Evolutionary conservation across 345 rosid species (phyloP).

Genomic region (Lepidium sativum): DNA sequence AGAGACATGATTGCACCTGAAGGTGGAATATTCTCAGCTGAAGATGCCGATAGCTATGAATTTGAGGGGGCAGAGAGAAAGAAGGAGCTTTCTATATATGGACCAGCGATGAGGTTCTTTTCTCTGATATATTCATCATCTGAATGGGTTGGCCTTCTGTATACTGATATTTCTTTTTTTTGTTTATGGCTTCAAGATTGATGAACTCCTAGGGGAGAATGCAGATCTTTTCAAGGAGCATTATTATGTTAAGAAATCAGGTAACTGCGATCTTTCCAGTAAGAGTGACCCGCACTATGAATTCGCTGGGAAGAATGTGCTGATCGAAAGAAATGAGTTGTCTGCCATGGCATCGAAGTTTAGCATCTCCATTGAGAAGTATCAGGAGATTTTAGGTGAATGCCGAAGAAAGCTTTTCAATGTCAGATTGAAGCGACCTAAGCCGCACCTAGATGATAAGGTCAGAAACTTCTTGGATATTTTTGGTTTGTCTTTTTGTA

Average conservation of each 20-base stretch:
- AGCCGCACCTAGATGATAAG: constrained; percentile 95
- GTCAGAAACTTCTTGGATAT: constrained; percentile 9
- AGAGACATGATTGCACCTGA: constrained; percentile 84
- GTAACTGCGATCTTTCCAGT: constrained; percentile 86
- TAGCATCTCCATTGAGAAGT: constrained; percentile 44
- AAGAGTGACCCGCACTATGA: constrained; percentile 85
- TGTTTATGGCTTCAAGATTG: constrained; percentile 40
- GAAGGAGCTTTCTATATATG: constrained; percentile 90
- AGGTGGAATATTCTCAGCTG: constrained; percentile 85
- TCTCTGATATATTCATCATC: neutral
- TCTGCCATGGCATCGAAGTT: constrained; percentile 59
- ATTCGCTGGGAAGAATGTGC: constrained; percentile 71
- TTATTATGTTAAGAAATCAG: constrained; percentile 61
- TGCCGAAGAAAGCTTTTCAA: constrained; percentile 69
- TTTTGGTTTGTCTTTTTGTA: neutral
- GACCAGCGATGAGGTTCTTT: constrained; percentile 68
- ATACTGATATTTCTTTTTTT: neutral
- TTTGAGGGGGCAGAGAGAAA: constrained; percentile 43
- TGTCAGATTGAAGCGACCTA: constrained; percentile 57
- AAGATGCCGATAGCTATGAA: constrained; percentile 91
- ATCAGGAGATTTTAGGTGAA: constrained; percentile 69
- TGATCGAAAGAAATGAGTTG: constrained; percentile 62
- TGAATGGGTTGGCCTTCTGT: neutral
- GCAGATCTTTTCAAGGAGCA: constrained; percentile 71
- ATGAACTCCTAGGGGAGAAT: constrained; percentile 63